These are phyloP conservation scores for Colletotrichum zoysiae DNA, from an alignment of 2,329 filamentous ascomycete species.

Conservation along the genomic window DNA sequence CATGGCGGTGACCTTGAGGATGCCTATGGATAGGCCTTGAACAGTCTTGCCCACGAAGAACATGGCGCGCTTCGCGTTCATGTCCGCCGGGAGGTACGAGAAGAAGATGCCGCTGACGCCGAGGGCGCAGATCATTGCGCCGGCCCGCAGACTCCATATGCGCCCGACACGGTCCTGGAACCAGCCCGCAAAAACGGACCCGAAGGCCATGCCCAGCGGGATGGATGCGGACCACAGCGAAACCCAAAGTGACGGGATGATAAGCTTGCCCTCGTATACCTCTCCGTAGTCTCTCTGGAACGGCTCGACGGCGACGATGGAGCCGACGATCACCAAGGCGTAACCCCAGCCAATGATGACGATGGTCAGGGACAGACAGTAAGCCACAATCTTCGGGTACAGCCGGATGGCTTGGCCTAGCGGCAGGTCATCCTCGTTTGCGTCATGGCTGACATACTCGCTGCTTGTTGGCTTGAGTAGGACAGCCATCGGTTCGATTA, in stretches of 20 bases:
- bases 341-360: constrained; percentile 50
- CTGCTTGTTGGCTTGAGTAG: constrained; percentile 13
- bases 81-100: constrained; percentile 41
- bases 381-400: constrained; percentile 47
- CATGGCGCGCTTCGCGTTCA: constrained; percentile 43
- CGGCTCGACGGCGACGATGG: constrained; percentile 47
- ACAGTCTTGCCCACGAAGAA: constrained; percentile 46
- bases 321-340: constrained; percentile 46
- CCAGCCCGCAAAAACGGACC: constrained; percentile 47
- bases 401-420: constrained; percentile 45
- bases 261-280: constrained; percentile 43
- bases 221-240: constrained; percentile 47
- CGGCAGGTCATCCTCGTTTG: constrained; percentile 42
- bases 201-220: constrained; percentile 45
- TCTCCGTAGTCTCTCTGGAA: constrained; percentile 49
- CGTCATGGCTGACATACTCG: background rate
- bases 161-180: constrained; percentile 48
- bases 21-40: constrained; percentile 47
- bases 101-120: constrained; percentile 48
- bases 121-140: constrained; percentile 45
- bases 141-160: constrained; percentile 44
- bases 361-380: constrained; percentile 47
- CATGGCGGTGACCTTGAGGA: constrained; percentile 45
- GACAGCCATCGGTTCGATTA: background rate
- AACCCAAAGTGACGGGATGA: constrained; percentile 47